Conservation (phyloP, 306 rosid species). For the Quercus suber region DNA sequence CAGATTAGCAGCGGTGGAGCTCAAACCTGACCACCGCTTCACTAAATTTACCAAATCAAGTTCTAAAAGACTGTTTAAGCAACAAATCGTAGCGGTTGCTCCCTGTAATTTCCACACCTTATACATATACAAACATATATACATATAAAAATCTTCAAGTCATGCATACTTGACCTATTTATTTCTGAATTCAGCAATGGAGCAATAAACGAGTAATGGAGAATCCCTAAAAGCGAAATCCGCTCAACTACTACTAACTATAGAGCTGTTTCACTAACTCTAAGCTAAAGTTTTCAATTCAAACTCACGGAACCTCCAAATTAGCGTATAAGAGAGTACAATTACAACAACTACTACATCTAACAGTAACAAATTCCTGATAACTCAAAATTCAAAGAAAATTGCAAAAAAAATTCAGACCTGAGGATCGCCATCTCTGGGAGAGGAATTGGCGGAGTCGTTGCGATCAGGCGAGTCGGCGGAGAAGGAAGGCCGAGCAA, state of each 20-base stretch:
- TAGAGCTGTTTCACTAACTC: not conserved
- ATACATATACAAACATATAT: not conserved
- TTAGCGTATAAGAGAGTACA: not conserved
- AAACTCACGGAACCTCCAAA: not conserved
- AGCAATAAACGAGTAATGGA: not conserved
- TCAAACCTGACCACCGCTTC: too few species aligned
- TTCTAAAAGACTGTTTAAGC: too few species aligned
- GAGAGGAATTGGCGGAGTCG: conserved; percentile 41
- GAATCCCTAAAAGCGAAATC: not conserved
- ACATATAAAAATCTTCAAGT: not conserved
- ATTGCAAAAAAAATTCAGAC: conserved; percentile 21
- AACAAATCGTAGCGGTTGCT: too few species aligned
- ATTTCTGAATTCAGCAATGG: not conserved
- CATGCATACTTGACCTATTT: not conserved
- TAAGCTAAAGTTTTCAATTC: not conserved
- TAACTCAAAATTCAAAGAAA: not conserved
- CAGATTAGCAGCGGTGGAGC: too few species aligned
- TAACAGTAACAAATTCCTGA: too few species aligned
- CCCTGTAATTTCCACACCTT: too few species aligned
- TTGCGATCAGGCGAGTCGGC: conserved; percentile 40
- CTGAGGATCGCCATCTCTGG: conserved; percentile 54
- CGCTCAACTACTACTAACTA: not conserved
- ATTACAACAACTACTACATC: too few species aligned
- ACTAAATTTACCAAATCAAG: too few species aligned
- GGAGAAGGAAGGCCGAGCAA: conserved; percentile 16